Evolutionary conservation across 495 filamentous ascomycete genomes (phyloP), one percentile per base, ranked within the genome.

Genomic region (Hypoxylon perforatum): DNA sequence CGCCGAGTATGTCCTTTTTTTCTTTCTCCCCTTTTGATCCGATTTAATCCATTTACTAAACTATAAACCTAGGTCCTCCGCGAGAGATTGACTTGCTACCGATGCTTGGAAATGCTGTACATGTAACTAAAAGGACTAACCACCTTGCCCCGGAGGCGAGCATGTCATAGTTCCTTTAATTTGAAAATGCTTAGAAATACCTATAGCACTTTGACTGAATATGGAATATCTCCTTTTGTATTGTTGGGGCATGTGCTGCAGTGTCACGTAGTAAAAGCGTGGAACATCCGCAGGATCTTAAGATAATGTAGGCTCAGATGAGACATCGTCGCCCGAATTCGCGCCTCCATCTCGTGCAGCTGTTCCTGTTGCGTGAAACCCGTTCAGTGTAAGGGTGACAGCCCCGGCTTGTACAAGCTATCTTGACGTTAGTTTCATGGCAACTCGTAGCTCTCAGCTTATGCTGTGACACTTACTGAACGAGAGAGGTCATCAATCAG

Each of bases 321-420:
- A 52, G 36, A 67, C 61, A 62, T 73, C 70, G 59, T 56, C 57
- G 61, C 47, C 64, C 65, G 49, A 46, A 57, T 46, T 47, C 18
- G 69, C 61, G 38, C 42, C 48, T 19, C 44, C 61, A 42, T 17
- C 53, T 14, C 72, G 54, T 45, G 65, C 48, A 25, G 60, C 57
- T 23, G 63, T 52, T 28, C 57, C 73, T 57, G 70, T 76, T 7
- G 90, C 93, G 68, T 87, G 80, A 69, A 97, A 88, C 12, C 89
- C 91, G 65, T 95, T 90, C 38, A 93, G 76, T 6, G 90, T 92
- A 53, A 97, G 84, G 22, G 88, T 92, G 17, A 98, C 92, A 8
- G 94, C 95, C 10, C 94, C 94, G 6, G 95, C 92, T 87, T 97
- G 90, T 25, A 97, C 92, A 59, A 97, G 86, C 92, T 96, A 61